phyloP scores from a whole-genome alignment of 352 stramenopile genomes.

The Phytophthora pisi region DNA sequence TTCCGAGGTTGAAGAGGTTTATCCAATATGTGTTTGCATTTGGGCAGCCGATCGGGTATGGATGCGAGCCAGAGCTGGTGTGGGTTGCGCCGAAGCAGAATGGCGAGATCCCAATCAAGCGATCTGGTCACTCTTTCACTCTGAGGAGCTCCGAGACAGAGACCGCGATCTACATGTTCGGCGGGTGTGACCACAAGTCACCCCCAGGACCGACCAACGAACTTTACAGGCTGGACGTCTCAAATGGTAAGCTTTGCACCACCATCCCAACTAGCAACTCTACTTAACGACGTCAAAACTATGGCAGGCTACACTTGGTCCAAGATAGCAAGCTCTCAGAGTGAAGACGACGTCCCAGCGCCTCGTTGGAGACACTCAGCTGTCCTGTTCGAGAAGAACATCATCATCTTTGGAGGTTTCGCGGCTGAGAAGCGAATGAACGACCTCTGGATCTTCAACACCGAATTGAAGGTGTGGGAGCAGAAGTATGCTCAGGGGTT shows the following conservation, averaged over 20 bases:
- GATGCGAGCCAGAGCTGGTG: slow-evolving; percentile 85
- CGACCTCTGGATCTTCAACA: slow-evolving; percentile 97
- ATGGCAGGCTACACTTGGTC: slow-evolving; percentile 69
- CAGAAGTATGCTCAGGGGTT: slow-evolving; percentile 89
- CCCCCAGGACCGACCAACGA: slow-evolving; percentile 94
- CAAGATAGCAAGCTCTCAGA: slow-evolving; percentile 46
- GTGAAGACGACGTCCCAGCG: slow-evolving; percentile 65
- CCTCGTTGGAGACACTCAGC: slow-evolving; percentile 88
- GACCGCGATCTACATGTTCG: slow-evolving; percentile 83
- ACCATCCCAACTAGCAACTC: not conserved
- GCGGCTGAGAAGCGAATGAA: slow-evolving; percentile 94
- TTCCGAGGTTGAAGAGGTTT: not conserved
- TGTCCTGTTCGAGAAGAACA: slow-evolving; percentile 80
- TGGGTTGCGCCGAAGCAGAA: slow-evolving; percentile 92
- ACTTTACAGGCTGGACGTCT: slow-evolving; percentile 94
- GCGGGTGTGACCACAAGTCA: slow-evolving; percentile 91
- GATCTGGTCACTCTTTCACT: slow-evolving; percentile 95
- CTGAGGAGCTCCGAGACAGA: slow-evolving; percentile 76
- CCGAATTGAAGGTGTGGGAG: slow-evolving; percentile 92
- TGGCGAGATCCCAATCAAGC: slow-evolving; percentile 93
- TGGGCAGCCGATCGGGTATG: slow-evolving; percentile 79
- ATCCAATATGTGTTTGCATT: slow-evolving; percentile 16
- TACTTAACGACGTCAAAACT: slow-evolving; percentile 6
- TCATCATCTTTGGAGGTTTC: slow-evolving; percentile 96
- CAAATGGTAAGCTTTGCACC: slow-evolving; percentile 43